phyloP scores from a whole-genome alignment of 176 grass and related monocot genomes.

The Triticum turgidum region DNA sequence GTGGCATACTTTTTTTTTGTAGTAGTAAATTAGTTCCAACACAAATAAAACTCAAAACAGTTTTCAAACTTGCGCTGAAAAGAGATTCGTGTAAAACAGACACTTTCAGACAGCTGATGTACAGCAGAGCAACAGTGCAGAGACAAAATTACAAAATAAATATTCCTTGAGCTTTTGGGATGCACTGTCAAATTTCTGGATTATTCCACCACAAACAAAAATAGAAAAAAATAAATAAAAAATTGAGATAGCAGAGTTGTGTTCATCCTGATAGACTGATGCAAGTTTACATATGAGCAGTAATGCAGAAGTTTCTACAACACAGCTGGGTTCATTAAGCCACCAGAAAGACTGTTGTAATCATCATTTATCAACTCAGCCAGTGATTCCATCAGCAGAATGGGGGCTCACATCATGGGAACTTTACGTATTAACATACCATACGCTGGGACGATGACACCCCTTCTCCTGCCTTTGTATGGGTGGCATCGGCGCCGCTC shows the following conservation, averaged over 20 bases:
- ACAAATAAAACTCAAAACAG: background rate
- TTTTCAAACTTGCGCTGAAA: too few species aligned
- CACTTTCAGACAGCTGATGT: too few species aligned
- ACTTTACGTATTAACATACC: too few species aligned
- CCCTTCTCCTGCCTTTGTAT: too few species aligned
- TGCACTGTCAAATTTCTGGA: background rate
- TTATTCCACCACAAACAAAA: background rate
- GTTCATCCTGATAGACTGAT: background rate
- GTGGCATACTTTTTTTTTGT: background rate
- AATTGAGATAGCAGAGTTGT: background rate
- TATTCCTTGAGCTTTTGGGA: constrained; percentile 14
- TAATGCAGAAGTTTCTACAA: background rate
- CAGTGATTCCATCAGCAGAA: background rate
- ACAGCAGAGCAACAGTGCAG: too few species aligned
- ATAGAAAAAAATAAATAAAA: background rate
- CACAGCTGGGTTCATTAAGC: background rate
- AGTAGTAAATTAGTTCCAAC: background rate
- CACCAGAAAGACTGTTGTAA: background rate
- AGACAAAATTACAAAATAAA: background rate
- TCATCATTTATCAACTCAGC: background rate
- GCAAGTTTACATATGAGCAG: too few species aligned
- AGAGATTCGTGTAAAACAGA: too few species aligned
- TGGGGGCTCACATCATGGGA: too few species aligned
- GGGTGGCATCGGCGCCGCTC: too few species aligned
- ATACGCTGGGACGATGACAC: too few species aligned